Conservation (phyloP, 306 rosid genomes). For the Inga laurina region DNA sequence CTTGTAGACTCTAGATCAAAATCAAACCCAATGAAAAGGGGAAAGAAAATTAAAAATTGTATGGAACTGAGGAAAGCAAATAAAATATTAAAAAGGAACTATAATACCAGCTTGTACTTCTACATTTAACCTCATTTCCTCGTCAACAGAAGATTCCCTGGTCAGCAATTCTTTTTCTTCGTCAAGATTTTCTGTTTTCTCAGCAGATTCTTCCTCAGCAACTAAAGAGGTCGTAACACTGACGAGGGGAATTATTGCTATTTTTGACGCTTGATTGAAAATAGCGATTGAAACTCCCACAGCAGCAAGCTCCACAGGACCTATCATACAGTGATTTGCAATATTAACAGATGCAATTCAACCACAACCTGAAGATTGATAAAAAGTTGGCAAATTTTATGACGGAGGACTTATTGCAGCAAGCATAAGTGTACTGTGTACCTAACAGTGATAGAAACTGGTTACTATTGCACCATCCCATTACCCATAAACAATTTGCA, state of each 20-base stretch:
- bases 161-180: constrained; percentile 31
- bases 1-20: constrained; percentile 29
- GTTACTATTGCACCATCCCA: too few relatives aligned
- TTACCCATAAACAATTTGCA: too few relatives aligned
- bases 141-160: neutral
- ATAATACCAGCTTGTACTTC: constrained; percentile 39
- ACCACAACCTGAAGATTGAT: too few relatives aligned
- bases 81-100: neutral
- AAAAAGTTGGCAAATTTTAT: too few relatives aligned
- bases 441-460: too few relatives aligned
- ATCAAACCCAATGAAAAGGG: neutral
- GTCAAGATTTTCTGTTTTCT: constrained; percentile 12
- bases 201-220: constrained; percentile 77
- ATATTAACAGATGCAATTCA: neutral
- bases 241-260: constrained; percentile 79
- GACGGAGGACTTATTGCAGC: too few relatives aligned
- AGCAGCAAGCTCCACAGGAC: constrained; percentile 90
- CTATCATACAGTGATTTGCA: constrained; percentile 34
- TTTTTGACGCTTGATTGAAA: constrained; percentile 83
- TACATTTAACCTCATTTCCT: constrained; percentile 20
- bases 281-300: constrained; percentile 88
- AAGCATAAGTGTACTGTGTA: too few relatives aligned
- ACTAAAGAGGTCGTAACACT: constrained; percentile 91
- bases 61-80: neutral
- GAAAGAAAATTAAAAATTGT: neutral